Base-by-base conservation (phyloP, 1,139 yeast species). In the Nakaseomyces glabratus region DNA sequence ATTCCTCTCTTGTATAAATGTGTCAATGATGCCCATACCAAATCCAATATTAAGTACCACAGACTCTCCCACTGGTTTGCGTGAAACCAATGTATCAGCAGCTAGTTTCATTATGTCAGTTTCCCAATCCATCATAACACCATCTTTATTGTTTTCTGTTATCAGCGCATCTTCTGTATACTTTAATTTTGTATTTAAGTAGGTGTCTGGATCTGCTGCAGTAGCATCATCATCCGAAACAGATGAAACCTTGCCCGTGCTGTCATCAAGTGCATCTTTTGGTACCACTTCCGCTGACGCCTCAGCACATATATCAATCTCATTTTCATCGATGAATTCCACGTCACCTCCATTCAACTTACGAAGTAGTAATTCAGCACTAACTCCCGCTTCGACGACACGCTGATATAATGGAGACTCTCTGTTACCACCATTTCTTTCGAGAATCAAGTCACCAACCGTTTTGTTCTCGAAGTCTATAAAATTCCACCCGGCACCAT, bases 81-180 rank as follows among this genome's bases (percentile, higher is more conserved):
- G 36, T 35, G 64, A 62, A 55, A 79, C 75, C 12, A 86, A 55
- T 0, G 86, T 63, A 18, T 79, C 76, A 38, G 94, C 80, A 1
- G 94, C 93, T 15, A 77, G 65, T 40, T 68, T 64, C 97, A 88
- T 88, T 37, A 88, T 67, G 19, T 76, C 74, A 3, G 75, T 69
- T 57, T 88, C 97, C 97, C 97, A 88, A 46, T 81, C 80, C 97
- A 88, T 88, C 97, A 88, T 88, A 3, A 88, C 96, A 18, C 96
- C 97, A 51, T 88, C 97, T 33, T 75, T 69, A 40, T 77, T 67
- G 20, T 72, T 75, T 41, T 73, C 68, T 2, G 97, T 88, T 22
- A 82, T 65, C 16, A 88, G 66, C 0, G 90, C 77, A 44, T 71
- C 76, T 35, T 79, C 80, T 14, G 70, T 71, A 55, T 84, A 88